A percentile compares a stretch with the other conserved stretches of the same genome.
Conservation (phyloP, 306 rosid genomes). For the Heteromeles arbutifolia region DNA sequence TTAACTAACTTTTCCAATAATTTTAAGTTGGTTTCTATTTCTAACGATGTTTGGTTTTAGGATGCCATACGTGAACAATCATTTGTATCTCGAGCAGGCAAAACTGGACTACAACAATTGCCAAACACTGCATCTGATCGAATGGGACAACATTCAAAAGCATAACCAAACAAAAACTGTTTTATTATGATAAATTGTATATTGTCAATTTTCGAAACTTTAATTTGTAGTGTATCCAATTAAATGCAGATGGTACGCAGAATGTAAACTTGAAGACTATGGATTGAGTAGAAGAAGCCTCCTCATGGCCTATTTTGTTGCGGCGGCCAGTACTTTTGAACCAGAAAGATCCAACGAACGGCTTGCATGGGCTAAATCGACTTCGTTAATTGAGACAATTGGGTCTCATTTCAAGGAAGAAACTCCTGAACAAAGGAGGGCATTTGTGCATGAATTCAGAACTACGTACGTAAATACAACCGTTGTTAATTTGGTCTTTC, state of each 20-base stretch:
- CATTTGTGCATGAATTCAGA: constrained; percentile 40
- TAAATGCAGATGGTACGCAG: constrained; percentile 59
- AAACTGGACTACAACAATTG: constrained; percentile 79
- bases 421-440: constrained; percentile 21
- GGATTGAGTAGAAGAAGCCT: constrained; percentile 54
- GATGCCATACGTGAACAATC: constrained; percentile 67
- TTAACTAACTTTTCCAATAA: no score
- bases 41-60: no score
- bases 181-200: no score
- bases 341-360: constrained; percentile 61
- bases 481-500: neutral
- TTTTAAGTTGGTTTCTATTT: no score
- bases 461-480: constrained; percentile 12
- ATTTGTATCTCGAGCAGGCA: constrained; percentile 69
- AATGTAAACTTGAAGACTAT: constrained; percentile 47
- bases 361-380: constrained; percentile 71
- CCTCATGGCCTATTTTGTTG: constrained; percentile 58
- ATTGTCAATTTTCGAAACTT: no score
- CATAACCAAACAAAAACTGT: neutral
- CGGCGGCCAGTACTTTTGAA: constrained; percentile 62
- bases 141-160: constrained; percentile 64
- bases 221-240: neutral
- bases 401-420: constrained; percentile 33
- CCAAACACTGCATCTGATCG: constrained; percentile 57
- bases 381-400: constrained; percentile 42